Conservation (phyloP, 495 filamentous ascomycete species). For the Cenococcum geophilum region DNA sequence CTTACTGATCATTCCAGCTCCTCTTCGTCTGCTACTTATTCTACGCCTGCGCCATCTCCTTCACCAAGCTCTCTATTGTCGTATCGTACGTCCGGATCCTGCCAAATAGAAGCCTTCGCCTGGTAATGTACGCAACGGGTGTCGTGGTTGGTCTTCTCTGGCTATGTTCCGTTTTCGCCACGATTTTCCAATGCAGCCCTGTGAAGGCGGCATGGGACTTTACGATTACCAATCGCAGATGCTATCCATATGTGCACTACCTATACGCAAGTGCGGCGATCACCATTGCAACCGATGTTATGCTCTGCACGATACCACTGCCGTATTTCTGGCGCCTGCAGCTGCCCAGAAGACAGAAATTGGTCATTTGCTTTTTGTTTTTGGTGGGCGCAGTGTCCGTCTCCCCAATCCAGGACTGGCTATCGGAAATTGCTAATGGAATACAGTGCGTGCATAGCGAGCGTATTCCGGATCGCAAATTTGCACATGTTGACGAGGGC, state of each 20-base stretch:
- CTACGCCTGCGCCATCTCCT: conserved; percentile 26
- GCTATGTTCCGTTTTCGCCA: conserved; percentile 16
- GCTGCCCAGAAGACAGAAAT: conserved; percentile 21
- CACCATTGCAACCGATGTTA: conserved; percentile 17
- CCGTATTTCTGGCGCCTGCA: conserved; percentile 25
- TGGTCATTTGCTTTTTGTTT: conserved; percentile 26
- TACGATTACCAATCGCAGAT: conserved; percentile 9
- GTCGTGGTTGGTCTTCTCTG: conserved; percentile 21
- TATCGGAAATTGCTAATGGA: too few relatives aligned
- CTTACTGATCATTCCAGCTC: conserved; percentile 2
- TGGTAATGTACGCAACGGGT: conserved; percentile 15
- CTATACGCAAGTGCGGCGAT: conserved; percentile 24
- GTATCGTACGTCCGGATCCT: conserved; percentile 23
- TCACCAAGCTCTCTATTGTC: conserved; percentile 27
- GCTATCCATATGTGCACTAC: conserved; percentile 19
- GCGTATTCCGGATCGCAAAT: conserved; percentile 18
- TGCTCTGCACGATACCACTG: conserved; percentile 21
- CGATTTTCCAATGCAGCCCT: conserved; percentile 26
- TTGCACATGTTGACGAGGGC: conserved; percentile 8
- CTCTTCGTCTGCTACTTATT: conserved; percentile 23
- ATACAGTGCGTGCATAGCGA: conserved; percentile 20
- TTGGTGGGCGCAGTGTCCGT: conserved; percentile 21
- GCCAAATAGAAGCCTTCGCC: conserved; percentile 16
- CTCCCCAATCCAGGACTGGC: too few relatives aligned
- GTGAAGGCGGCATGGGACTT: conserved; percentile 25